These are phyloP conservation scores for Sporobolomyces roseus DNA, from an alignment of 768 basidiomycete genomes.

Conservation along the genomic window DNA sequence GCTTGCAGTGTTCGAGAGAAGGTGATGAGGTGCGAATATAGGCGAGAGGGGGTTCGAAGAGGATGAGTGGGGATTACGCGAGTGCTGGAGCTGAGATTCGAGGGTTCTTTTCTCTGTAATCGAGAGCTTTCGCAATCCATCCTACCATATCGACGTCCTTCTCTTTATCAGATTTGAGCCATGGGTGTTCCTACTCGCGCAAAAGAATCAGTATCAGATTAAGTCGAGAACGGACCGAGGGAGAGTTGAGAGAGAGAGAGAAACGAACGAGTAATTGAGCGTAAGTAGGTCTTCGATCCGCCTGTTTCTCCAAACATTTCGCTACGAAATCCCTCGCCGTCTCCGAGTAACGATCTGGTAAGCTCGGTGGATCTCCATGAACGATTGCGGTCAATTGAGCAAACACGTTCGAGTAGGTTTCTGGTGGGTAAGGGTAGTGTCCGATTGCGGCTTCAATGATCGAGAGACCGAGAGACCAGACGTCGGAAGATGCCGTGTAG, in stretches of 20 bases:
- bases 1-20: neutral
- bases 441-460: slow-evolving; percentile 87
- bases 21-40: neutral
- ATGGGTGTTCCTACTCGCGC: slow-evolving; percentile 64
- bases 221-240: neutral
- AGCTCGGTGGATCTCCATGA: slow-evolving; percentile 80
- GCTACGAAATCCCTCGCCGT: slow-evolving; percentile 77
- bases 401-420: slow-evolving; percentile 95
- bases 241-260: neutral
- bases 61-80: neutral
- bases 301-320: slow-evolving; percentile 74
- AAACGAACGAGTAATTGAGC: slow-evolving; percentile 65
- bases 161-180: slow-evolving; percentile 61
- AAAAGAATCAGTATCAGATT: neutral
- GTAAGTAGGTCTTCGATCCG: slow-evolving; percentile 74
- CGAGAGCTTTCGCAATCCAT: slow-evolving; percentile 61
- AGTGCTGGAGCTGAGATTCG: slow-evolving; percentile 24
- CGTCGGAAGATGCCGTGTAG: slow-evolving; percentile 93
- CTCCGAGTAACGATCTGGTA: slow-evolving; percentile 68
- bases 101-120: slow-evolving; percentile 34
- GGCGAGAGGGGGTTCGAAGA: neutral
- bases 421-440: slow-evolving; percentile 92
- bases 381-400: slow-evolving; percentile 96
- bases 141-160: slow-evolving; percentile 74
- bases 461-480: slow-evolving; percentile 92